phyloP scores from a whole-genome alignment of 176 grass and related monocot species.

The Oryza rufipogon region DNA sequence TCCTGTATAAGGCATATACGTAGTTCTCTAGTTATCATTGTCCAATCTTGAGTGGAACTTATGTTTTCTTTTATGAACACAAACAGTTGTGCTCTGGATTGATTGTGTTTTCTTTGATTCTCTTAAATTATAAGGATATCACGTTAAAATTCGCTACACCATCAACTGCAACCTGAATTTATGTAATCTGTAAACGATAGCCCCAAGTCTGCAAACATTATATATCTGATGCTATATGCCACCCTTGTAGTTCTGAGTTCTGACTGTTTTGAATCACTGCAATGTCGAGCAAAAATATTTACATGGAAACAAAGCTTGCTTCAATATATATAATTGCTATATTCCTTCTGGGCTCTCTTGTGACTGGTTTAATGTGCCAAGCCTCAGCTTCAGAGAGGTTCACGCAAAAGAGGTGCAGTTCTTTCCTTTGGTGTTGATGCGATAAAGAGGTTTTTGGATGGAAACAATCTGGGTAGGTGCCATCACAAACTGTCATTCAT shows the following conservation, averaged over 20 bases:
- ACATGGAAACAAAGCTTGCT: not conserved
- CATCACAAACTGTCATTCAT: conserved; percentile 8
- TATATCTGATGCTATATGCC: conserved; percentile 5
- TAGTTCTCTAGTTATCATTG: not conserved
- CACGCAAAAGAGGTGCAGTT: conserved; percentile 81
- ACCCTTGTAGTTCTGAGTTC: not conserved
- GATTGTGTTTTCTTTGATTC: not conserved
- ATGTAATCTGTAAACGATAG: not conserved
- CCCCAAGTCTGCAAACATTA: not conserved
- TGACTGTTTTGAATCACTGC: not conserved
- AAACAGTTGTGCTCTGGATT: too few species aligned
- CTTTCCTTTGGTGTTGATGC: conserved; percentile 92
- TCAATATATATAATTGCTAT: not conserved
- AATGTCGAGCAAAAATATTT: not conserved
- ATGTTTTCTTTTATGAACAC: not conserved
- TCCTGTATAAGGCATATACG: conserved; percentile 79
- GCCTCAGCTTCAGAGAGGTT: conserved; percentile 81
- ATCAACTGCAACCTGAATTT: not conserved
- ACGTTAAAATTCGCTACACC: not conserved
- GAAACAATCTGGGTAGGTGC: conserved; percentile 59
- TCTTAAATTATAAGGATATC: not conserved
- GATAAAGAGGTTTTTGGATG: conserved; percentile 68
- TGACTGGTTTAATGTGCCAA: conserved; percentile 85
- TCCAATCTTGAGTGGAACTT: not conserved
- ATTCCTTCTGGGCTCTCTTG: conserved; percentile 3